A percentile compares a stretch with the other conserved stretches of the same genome.
Conservation (phyloP, 345 rosid species). For the Luvunga scandens region DNA sequence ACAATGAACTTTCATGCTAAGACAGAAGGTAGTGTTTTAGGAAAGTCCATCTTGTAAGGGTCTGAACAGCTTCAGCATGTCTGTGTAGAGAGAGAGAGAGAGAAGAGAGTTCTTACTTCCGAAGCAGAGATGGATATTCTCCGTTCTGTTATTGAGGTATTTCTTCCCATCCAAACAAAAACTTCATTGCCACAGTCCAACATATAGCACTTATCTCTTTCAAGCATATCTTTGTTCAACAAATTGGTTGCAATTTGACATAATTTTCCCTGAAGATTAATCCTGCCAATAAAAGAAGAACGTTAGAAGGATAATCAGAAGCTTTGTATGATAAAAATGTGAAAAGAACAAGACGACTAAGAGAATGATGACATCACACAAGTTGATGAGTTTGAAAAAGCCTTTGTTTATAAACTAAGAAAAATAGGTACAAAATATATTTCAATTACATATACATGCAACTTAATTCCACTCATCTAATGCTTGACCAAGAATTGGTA, state of each 20-base stretch:
- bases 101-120: slow-evolving; percentile 48
- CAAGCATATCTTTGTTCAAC: slow-evolving; percentile 58
- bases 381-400: background rate
- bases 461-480: background rate
- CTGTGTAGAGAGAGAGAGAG: background rate
- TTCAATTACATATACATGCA: background rate
- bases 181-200: slow-evolving; percentile 61
- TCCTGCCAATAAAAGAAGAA: slow-evolving; percentile 40
- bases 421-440: background rate
- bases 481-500: background rate
- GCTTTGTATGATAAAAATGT: background rate
- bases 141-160: slow-evolving; percentile 57
- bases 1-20: background rate
- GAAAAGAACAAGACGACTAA: background rate
- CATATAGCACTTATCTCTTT: slow-evolving; percentile 71
- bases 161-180: slow-evolving; percentile 89
- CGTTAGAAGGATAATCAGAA: background rate
- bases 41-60: background rate
- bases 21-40: background rate
- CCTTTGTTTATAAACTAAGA: background rate
- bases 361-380: background rate
- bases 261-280: slow-evolving; percentile 54
- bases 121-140: slow-evolving; percentile 64
- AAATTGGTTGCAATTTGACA: slow-evolving; percentile 41
- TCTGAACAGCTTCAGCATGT: background rate